Evolutionary conservation across 345 rosid species (phyloP).

Genomic region (Acer negundo): DNA sequence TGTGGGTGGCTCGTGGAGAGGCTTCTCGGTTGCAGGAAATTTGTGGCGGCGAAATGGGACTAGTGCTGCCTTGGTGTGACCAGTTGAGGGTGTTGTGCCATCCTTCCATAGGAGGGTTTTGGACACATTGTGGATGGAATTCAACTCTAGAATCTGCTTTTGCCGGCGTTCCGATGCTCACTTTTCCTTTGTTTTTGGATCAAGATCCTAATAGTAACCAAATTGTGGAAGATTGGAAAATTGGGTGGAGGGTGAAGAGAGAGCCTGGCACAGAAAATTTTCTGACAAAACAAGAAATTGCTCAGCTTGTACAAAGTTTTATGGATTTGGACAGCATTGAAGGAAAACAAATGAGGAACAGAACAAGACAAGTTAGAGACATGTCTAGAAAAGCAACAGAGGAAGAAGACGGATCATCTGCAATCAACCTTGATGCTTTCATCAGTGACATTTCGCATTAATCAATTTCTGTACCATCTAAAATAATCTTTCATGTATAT

Average conservation of each 20-base stretch:
- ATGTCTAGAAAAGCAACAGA: slow-evolving; percentile 7
- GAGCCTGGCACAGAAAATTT: no score
- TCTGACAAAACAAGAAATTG: slow-evolving; percentile 21
- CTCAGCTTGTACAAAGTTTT: neutral
- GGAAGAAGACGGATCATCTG: slow-evolving; percentile 19
- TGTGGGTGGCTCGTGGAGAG: slow-evolving; percentile 44
- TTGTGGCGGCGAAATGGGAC: slow-evolving; percentile 13
- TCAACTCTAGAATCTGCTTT: slow-evolving; percentile 29
- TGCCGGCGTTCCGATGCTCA: slow-evolving; percentile 26
- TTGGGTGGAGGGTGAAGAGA: slow-evolving; percentile 25
- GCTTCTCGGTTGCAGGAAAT: slow-evolving; percentile 16
- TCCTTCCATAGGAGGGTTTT: no score
- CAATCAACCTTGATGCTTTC: slow-evolving; percentile 18
- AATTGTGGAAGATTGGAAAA: slow-evolving; percentile 23
- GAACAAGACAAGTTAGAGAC: slow-evolving; percentile 3
- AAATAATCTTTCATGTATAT: no score
- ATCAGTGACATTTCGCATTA: slow-evolving; percentile 3
- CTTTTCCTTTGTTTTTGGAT: slow-evolving; percentile 30
- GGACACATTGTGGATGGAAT: slow-evolving; percentile 35
- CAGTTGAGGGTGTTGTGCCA: slow-evolving; percentile 26
- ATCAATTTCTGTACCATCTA: neutral
- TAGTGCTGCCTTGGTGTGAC: slow-evolving; percentile 29
- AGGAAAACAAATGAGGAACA: slow-evolving; percentile 19
- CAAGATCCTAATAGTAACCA: slow-evolving; percentile 26
- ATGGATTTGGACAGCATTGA: slow-evolving; percentile 18